phyloP scores from a whole-genome alignment of 768 basidiomycete genomes.

The Lyophyllum decastes region DNA sequence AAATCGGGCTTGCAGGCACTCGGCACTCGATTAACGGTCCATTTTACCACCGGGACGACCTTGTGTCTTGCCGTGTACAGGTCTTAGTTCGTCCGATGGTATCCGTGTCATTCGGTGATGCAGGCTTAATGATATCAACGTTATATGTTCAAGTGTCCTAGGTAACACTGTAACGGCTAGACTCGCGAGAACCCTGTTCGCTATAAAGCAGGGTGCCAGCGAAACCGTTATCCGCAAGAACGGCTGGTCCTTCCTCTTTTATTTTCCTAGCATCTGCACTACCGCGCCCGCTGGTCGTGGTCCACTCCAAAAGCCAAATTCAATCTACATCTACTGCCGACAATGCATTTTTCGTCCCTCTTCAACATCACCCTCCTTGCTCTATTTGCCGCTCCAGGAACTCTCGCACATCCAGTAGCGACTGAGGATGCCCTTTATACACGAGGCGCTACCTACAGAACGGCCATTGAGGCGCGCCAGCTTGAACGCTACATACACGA shows the following conservation, averaged over 20 bases:
- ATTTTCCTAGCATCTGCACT: neutral
- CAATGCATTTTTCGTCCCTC: neutral
- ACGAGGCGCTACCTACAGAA: neutral
- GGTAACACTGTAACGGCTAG: too few relatives aligned
- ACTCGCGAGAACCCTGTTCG: neutral
- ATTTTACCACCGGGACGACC: too few relatives aligned
- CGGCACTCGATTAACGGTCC: too few relatives aligned
- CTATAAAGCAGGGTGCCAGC: neutral
- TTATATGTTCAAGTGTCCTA: too few relatives aligned
- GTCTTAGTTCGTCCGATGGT: too few relatives aligned
- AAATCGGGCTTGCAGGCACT: too few relatives aligned
- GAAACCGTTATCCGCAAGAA: neutral
- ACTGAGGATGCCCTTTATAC: neutral
- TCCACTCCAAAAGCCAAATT: too few relatives aligned
- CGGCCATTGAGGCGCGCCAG: neutral
- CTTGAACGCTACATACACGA: neutral
- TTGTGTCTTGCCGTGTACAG: too few relatives aligned
- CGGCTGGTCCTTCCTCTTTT: slow-evolving; percentile 4
- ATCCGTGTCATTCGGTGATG: too few relatives aligned
- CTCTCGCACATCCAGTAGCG: neutral
- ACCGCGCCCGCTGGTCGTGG: neutral
- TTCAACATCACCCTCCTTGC: slow-evolving; percentile 1
- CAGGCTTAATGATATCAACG: too few relatives aligned
- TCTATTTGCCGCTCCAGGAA: neutral
- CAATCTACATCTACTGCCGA: neutral